Percentiles rank a stretch among this genome's conserved stretches.
These are phyloP conservation scores for Starmerella apicola DNA, from an alignment of 805 yeast genomes.

Conservation along the genomic window DNA sequence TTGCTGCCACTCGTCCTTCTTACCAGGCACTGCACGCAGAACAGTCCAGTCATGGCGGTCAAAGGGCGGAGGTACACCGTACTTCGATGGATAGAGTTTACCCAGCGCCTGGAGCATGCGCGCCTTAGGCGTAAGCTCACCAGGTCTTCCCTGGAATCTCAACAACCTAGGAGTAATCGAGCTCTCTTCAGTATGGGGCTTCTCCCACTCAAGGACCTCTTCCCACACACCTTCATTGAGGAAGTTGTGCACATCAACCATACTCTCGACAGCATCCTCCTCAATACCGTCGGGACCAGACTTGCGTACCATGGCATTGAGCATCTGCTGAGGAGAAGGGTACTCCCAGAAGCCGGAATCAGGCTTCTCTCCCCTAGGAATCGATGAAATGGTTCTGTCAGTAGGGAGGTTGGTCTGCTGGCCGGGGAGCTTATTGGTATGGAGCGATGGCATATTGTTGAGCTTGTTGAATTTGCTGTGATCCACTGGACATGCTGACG, in stretches of 20 bases:
- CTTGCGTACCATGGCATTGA: slow-evolving; percentile 91
- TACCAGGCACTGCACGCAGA: slow-evolving; percentile 37
- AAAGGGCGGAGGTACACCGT: slow-evolving; percentile 74
- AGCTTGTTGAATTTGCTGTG: slow-evolving; percentile 50
- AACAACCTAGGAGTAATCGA: slow-evolving; percentile 59
- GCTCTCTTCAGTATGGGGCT: slow-evolving; percentile 45
- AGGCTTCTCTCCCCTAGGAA: slow-evolving; percentile 64
- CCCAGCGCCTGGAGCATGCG: slow-evolving; percentile 52
- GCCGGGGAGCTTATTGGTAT: slow-evolving; percentile 65
- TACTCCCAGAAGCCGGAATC: slow-evolving; percentile 88
- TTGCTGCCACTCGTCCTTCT: slow-evolving; percentile 38
- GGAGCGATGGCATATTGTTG: slow-evolving; percentile 73
- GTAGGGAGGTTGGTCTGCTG: slow-evolving; percentile 71
- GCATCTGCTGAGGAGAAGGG: slow-evolving; percentile 98
- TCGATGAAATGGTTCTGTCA: slow-evolving; percentile 68
- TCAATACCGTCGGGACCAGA: slow-evolving; percentile 66
- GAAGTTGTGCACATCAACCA: slow-evolving; percentile 96
- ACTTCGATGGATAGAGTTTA: slow-evolving; percentile 56
- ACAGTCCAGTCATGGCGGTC: slow-evolving; percentile 99
- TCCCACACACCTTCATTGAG: slow-evolving; percentile 96
- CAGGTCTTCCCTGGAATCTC: slow-evolving; percentile 85
- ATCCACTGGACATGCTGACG: slow-evolving; percentile 24
- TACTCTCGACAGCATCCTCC: slow-evolving; percentile 88
- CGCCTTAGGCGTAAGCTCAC: slow-evolving; percentile 79
- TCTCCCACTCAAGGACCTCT: slow-evolving; percentile 87